phyloP scores from a whole-genome alignment of 2,329 filamentous ascomycete species.

The Cladobotryum protrusum region DNA sequence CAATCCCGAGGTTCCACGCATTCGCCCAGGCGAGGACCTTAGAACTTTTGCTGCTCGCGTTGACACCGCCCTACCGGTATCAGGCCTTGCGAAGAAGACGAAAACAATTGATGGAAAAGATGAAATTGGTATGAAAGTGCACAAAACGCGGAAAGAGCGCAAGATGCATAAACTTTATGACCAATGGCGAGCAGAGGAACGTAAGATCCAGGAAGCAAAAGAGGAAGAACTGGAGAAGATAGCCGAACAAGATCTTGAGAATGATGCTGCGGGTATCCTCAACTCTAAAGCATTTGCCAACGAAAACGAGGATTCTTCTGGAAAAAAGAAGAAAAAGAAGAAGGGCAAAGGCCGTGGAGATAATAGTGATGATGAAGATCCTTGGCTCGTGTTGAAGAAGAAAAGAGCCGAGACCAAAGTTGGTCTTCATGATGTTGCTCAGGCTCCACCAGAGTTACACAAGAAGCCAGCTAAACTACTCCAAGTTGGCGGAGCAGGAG shows the following conservation, averaged over 20 bases:
- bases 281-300: slow-evolving; percentile 38
- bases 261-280: slow-evolving; percentile 43
- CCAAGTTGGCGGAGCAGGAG: slow-evolving; percentile 26
- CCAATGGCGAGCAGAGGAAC: slow-evolving; percentile 66
- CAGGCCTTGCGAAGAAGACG: slow-evolving; percentile 60
- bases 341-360: slow-evolving; percentile 38
- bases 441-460: slow-evolving; percentile 69
- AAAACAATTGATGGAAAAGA: slow-evolving; percentile 53
- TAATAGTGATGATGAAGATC: slow-evolving; percentile 50
- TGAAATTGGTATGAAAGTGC: slow-evolving; percentile 58
- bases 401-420: slow-evolving; percentile 52
- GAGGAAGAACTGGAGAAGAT: slow-evolving; percentile 61
- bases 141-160: slow-evolving; percentile 75
- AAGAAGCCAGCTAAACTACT: slow-evolving; percentile 34
- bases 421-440: slow-evolving; percentile 54
- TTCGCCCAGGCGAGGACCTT: slow-evolving; percentile 76
- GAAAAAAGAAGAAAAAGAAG: slow-evolving; percentile 29
- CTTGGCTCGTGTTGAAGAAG: slow-evolving; percentile 68
- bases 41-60: slow-evolving; percentile 78
- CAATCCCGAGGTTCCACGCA: slow-evolving; percentile 50
- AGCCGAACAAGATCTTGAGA: slow-evolving; percentile 56
- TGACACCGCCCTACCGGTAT: slow-evolving; percentile 73
- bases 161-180: slow-evolving; percentile 75
- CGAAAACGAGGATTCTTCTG: slow-evolving; percentile 27
- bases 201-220: slow-evolving; percentile 54